phyloP scores from a whole-genome alignment of 306 rosid genomes.

The Urtica urens region DNA sequence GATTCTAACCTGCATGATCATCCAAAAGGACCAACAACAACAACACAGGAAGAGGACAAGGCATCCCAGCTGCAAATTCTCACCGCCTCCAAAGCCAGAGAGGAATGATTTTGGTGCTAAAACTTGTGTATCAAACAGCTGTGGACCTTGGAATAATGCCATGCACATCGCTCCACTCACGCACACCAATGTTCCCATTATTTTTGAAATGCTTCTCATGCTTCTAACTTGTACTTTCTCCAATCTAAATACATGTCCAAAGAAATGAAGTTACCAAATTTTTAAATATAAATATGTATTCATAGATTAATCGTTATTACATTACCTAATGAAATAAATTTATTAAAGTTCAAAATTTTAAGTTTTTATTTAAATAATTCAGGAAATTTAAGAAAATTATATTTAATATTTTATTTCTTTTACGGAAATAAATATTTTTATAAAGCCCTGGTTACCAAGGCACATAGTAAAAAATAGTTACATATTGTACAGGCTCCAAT shows the following conservation, averaged over 20 bases:
- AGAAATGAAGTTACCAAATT: neutral
- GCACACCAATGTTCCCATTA: constrained; percentile 48
- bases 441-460: no score
- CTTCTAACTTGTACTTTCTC: constrained; percentile 41
- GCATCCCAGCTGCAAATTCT: constrained; percentile 39
- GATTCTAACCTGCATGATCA: constrained; percentile 61
- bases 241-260: no score
- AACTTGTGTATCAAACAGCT: constrained; percentile 30
- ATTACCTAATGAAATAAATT: neutral
- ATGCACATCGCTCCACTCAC: constrained; percentile 59
- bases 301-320: neutral
- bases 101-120: constrained; percentile 17
- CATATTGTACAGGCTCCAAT: no score
- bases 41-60: constrained; percentile 34
- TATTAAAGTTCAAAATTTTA: neutral
- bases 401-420: no score
- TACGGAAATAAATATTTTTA: no score
- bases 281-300: neutral
- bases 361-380: no score
- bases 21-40: constrained; percentile 46
- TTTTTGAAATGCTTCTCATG: constrained; percentile 41
- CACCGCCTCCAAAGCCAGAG: neutral
- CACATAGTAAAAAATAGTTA: no score
- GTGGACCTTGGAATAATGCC: constrained; percentile 58
- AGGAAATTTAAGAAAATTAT: no score